Conservation (phyloP, 352 stramenopile genomes). For the Pythium angustatum region DNA sequence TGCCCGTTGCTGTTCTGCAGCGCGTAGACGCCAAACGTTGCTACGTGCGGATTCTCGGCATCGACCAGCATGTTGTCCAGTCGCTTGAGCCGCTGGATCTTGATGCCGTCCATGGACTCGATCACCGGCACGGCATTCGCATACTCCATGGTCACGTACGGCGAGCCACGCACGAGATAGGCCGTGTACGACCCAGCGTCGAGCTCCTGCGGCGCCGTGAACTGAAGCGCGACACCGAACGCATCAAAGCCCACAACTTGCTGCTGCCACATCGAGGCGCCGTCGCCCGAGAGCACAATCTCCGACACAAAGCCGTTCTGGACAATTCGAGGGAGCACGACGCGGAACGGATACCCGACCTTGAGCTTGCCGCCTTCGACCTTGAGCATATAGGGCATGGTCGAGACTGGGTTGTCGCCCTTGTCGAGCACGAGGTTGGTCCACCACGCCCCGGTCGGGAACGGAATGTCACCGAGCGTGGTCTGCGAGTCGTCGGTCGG, state of each 20-base stretch:
- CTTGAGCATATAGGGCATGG: slow-evolving; percentile 70
- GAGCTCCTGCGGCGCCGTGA: slow-evolving; percentile 35
- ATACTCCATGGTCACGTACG: slow-evolving; percentile 80
- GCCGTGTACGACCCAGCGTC: slow-evolving; percentile 45
- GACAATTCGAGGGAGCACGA: slow-evolving; percentile 58
- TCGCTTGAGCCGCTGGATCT: slow-evolving; percentile 53
- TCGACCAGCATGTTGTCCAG: slow-evolving; percentile 43
- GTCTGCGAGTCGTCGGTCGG: slow-evolving; percentile 30
- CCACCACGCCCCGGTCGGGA: slow-evolving; percentile 82
- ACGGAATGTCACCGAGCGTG: slow-evolving; percentile 48
- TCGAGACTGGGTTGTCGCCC: slow-evolving; percentile 54
- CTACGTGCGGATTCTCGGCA: slow-evolving; percentile 32
- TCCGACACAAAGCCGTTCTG: slow-evolving; percentile 74
- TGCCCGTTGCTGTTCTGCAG: slow-evolving; percentile 61
- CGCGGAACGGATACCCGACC: slow-evolving; percentile 79
- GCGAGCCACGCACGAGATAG: slow-evolving; percentile 74
- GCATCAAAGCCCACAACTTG: slow-evolving; percentile 71
- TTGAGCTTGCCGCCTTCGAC: slow-evolving; percentile 60
- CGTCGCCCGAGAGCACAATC: slow-evolving; percentile 46
- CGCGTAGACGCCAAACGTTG: slow-evolving; percentile 54
- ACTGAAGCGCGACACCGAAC: slow-evolving; percentile 66
- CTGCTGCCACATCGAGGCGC: slow-evolving; percentile 25
- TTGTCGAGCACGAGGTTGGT: slow-evolving; percentile 78
- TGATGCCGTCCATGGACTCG: slow-evolving; percentile 50
- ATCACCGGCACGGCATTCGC: slow-evolving; percentile 50